Evolutionary conservation across 371 early-diverging fungal genomes (phyloP).

Genomic region (Haplosporangium sp.): DNA sequence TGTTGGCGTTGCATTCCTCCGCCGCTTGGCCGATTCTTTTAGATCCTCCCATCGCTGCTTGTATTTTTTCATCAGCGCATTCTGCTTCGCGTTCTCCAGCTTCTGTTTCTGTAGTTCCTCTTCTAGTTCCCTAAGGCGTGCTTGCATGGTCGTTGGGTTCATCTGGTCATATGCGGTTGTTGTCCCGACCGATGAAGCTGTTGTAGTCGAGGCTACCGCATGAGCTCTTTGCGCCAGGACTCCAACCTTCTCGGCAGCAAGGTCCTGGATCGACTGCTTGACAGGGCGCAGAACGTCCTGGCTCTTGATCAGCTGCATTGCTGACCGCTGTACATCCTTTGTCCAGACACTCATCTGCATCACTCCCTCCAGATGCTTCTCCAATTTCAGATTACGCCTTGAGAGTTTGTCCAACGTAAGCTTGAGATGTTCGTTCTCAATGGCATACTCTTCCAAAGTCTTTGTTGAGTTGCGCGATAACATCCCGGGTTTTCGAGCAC

Average conservation of each 20-base stretch:
- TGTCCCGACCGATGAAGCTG: neutral
- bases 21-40: slow-evolving; percentile 85
- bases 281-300: slow-evolving; percentile 48
- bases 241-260: slow-evolving; percentile 23
- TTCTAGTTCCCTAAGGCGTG: slow-evolving; percentile 64
- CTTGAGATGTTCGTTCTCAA: slow-evolving; percentile 80
- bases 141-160: slow-evolving; percentile 44
- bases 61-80: slow-evolving; percentile 75
- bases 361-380: slow-evolving; percentile 79
- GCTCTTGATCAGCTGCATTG: slow-evolving; percentile 44
- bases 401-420: slow-evolving; percentile 69
- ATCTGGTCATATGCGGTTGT: slow-evolving; percentile 30
- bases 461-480: slow-evolving; percentile 36
- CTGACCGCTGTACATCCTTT: slow-evolving; percentile 47
- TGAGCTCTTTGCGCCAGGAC: slow-evolving; percentile 7
- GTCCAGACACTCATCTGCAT: slow-evolving; percentile 63
- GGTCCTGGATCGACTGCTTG: slow-evolving; percentile 52
- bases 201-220: neutral
- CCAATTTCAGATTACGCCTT: slow-evolving; percentile 69
- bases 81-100: slow-evolving; percentile 65
- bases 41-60: slow-evolving; percentile 90
- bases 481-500: slow-evolving; percentile 7
- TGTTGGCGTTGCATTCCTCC: slow-evolving; percentile 48
- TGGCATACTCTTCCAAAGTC: slow-evolving; percentile 68
- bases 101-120: slow-evolving; percentile 62